Conservation (phyloP, 2,329 filamentous ascomycete species). For the Cladosporium velox region DNA sequence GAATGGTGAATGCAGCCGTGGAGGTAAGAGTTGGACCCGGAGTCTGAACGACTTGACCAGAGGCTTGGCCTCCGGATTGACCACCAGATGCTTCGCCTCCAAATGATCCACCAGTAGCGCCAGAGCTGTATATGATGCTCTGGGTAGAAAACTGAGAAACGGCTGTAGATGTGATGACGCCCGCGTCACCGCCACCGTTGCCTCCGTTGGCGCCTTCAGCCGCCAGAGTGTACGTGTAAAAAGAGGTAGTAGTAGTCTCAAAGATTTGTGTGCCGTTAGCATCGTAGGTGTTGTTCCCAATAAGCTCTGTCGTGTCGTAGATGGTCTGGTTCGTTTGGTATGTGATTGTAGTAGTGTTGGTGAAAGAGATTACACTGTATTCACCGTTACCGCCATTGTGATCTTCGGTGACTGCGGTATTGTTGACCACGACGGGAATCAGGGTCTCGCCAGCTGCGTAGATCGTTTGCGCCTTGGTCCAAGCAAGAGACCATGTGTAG, state of each 20-base stretch:
- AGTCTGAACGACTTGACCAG: constrained; percentile 15
- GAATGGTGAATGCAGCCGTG: constrained; percentile 26
- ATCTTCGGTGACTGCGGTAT: constrained; percentile 20
- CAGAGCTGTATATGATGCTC: constrained; percentile 18
- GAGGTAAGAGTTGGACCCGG: constrained; percentile 20
- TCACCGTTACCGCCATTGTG: constrained; percentile 25
- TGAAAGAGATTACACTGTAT: constrained; percentile 24
- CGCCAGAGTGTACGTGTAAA: constrained; percentile 26
- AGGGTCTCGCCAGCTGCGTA: constrained; percentile 30
- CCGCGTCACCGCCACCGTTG: constrained; percentile 26
- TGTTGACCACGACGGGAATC: constrained; percentile 25
- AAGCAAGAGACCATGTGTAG: constrained; percentile 32
- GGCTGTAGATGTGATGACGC: constrained; percentile 26
- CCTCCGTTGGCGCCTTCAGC: constrained; percentile 25
- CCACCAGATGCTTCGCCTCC: constrained; percentile 17
- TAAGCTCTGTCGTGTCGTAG: constrained; percentile 30
- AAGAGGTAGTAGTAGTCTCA: constrained; percentile 30
- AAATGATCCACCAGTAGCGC: constrained; percentile 5
- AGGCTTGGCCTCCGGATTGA: constrained; percentile 9
- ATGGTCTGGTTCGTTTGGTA: constrained; percentile 20
- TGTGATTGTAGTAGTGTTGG: constrained; percentile 25
- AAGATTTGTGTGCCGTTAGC: constrained; percentile 29
- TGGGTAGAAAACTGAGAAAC: constrained; percentile 15
- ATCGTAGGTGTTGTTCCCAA: constrained; percentile 28
- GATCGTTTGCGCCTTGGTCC: constrained; percentile 34